Conservation (phyloP, 192 early-diverging fungal species). For the Backusella mclennaniae region DNA sequence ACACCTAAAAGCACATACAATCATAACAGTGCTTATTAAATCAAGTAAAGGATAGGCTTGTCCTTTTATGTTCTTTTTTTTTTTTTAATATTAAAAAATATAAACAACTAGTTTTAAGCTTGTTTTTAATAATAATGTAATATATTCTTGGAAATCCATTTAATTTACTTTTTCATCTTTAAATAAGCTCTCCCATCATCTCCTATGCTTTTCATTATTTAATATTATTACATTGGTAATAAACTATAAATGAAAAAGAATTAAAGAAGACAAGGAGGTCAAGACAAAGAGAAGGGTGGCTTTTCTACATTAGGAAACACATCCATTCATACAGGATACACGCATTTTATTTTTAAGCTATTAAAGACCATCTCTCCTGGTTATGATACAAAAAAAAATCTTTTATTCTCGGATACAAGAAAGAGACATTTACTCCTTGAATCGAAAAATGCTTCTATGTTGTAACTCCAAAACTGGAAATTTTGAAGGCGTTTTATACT, state of each 20-base stretch:
- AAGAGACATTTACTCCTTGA: background rate
- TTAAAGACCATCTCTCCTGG: background rate
- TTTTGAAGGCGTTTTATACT: background rate
- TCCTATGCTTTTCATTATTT: background rate
- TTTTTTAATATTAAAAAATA: background rate
- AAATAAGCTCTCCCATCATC: background rate
- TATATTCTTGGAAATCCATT: background rate
- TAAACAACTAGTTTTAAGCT: background rate
- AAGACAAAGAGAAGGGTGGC: background rate
- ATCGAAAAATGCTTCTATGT: conserved; percentile 1
- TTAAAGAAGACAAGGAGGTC: background rate
- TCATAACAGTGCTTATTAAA: background rate
- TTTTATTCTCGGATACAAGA: background rate
- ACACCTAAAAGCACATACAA: background rate
- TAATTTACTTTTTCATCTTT: background rate
- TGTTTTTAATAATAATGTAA: background rate
- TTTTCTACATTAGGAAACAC: background rate
- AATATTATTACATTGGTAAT: background rate
- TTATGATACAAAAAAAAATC: background rate
- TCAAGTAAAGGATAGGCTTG: background rate
- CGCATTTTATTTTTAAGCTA: background rate
- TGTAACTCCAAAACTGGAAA: background rate
- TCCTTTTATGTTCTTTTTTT: background rate
- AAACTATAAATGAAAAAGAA: background rate
- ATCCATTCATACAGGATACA: background rate